Conservation (phyloP, 1,139 yeast genomes). For the Wickerhamomyces sp. region DNA sequence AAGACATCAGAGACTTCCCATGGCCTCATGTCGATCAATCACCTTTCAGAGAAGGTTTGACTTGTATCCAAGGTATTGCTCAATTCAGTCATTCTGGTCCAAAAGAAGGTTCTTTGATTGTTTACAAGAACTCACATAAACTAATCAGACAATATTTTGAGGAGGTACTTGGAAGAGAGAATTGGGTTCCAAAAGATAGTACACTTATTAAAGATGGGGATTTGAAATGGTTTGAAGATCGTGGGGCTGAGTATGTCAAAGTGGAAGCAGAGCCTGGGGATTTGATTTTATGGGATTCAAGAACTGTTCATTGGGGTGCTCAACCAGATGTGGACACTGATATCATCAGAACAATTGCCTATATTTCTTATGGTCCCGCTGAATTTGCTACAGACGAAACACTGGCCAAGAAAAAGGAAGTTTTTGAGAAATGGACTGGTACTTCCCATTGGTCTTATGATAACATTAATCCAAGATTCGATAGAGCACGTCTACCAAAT, state of each 20-base stretch:
- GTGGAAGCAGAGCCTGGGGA: conserved; percentile 25
- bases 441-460: conserved; percentile 28
- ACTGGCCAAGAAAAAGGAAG: conserved; percentile 14
- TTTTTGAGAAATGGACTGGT: conserved; percentile 22
- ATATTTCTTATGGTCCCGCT: conserved; percentile 25
- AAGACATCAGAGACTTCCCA: conserved; percentile 1
- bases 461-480: conserved; percentile 17
- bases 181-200: conserved; percentile 18
- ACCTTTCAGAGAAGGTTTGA: conserved; percentile 15
- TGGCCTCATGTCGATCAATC: conserved; percentile 29
- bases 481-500: conserved; percentile 13
- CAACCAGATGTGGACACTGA: conserved; percentile 17
- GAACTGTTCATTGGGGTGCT: conserved; percentile 23
- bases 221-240: conserved; percentile 20
- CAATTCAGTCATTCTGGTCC: conserved; percentile 13
- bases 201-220: conserved; percentile 16
- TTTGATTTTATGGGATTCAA: conserved; percentile 27
- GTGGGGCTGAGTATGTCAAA: conserved; percentile 18
- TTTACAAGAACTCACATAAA: conserved; percentile 14
- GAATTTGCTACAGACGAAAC: conserved; percentile 23
- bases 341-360: conserved; percentile 21
- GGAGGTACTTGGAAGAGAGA: conserved; percentile 11
- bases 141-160: conserved; percentile 18
- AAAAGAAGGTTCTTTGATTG: conserved; percentile 19
- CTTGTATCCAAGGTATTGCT: conserved; percentile 19